Evolutionary conservation across 179 eudicot species (phyloP).

Genomic region (Beta corolliflora): DNA sequence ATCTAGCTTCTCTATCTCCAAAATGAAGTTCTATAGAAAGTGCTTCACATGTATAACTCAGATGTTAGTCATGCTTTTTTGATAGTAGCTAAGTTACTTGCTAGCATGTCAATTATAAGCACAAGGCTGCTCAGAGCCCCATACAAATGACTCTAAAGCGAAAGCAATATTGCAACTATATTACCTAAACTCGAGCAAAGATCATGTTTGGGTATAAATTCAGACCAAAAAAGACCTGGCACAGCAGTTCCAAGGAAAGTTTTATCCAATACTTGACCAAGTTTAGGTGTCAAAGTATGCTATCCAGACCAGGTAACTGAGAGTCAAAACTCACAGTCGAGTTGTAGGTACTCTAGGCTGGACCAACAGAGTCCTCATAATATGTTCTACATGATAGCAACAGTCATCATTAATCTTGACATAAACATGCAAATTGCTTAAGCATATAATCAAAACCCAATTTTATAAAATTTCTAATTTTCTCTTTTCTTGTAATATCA

Average conservation of each 20-base stretch:
- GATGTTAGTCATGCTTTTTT: not conserved
- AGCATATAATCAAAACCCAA: conserved; percentile 11
- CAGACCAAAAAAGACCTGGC: not conserved
- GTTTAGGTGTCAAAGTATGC: not conserved
- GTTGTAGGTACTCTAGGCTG: not conserved
- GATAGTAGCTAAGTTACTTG: not conserved
- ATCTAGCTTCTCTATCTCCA: not conserved
- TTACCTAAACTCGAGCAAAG: not conserved
- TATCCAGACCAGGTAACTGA: not conserved
- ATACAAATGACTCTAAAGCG: not conserved
- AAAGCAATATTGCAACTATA: not conserved
- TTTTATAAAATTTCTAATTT: conserved; percentile 1
- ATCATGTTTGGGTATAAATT: not conserved
- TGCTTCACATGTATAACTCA: not conserved
- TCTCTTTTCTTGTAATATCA: conserved; percentile 2
- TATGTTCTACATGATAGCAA: not conserved
- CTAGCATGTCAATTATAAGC: not conserved
- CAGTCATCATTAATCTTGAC: not conserved
- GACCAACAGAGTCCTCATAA: not conserved
- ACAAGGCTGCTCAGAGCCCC: too few species aligned
- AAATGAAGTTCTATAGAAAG: not conserved
- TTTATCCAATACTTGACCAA: not conserved
- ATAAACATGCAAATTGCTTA: not conserved
- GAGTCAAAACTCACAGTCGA: not conserved
- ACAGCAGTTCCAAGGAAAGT: not conserved